These are phyloP conservation scores for Cerioporus squamosus DNA, from an alignment of 1,284 basidiomycete species.

Conservation along the genomic window DNA sequence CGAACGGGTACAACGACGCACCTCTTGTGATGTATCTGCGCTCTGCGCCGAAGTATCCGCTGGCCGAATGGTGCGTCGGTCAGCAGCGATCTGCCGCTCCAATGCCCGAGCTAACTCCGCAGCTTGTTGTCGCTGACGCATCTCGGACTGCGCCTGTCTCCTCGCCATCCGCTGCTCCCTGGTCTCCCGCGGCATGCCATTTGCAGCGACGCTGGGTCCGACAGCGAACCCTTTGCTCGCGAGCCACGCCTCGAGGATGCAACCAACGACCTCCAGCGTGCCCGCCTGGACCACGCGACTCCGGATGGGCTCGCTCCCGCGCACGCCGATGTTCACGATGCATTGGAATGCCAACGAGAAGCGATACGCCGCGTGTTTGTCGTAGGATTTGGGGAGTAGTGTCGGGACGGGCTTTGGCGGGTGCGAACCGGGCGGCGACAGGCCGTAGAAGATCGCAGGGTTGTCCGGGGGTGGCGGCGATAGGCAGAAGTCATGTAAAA, in stretches of 20 bases:
- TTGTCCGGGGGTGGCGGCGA: conserved; percentile 79
- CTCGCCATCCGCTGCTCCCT: conserved; percentile 70
- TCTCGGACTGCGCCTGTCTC: conserved; percentile 54
- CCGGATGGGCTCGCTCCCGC: conserved; percentile 92
- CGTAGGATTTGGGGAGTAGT: conserved; percentile 71
- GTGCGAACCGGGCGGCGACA: conserved; percentile 61
- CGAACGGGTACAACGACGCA: conserved; percentile 13
- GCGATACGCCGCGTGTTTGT: conserved; percentile 84
- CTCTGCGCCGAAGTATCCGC: conserved; percentile 13
- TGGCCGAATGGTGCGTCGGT: conserved; percentile 19
- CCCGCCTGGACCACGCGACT: conserved; percentile 96
- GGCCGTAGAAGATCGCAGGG: conserved; percentile 73
- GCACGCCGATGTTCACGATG: conserved; percentile 96
- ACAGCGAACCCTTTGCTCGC: conserved; percentile 83
- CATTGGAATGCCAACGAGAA: conserved; percentile 96
- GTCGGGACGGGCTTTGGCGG: conserved; percentile 57
- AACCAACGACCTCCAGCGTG: conserved; percentile 92
- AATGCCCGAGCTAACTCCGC: conserved; percentile 60
- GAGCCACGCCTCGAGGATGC: conserved; percentile 93
- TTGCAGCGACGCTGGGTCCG: conserved; percentile 66
- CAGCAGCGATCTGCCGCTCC: conserved; percentile 49
- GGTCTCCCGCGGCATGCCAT: conserved; percentile 69
- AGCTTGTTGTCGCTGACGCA: conserved; percentile 62
- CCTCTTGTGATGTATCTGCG: conserved; percentile 22
- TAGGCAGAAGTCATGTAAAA: conserved; percentile 87